These are phyloP conservation scores for Brassica carinata DNA, from an alignment of 345 rosid genomes.

Conservation along the genomic window DNA sequence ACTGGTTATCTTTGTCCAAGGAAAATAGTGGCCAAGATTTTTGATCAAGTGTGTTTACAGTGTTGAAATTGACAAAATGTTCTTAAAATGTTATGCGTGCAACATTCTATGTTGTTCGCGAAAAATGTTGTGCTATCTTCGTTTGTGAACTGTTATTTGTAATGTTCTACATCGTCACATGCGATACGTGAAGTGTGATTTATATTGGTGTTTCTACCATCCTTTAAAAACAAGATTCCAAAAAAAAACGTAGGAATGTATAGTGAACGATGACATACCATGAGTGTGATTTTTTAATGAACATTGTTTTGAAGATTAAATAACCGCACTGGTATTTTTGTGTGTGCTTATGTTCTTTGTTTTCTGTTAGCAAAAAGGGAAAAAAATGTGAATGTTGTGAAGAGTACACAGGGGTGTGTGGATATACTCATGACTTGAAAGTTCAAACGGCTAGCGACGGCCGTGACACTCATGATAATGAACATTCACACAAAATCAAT, in stretches of 20 bases:
- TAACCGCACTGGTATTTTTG: not conserved
- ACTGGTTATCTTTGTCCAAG: not conserved
- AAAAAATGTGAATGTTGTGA: slow-evolving; percentile 20
- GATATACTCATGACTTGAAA: slow-evolving; percentile 19
- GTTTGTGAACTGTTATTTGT: not conserved
- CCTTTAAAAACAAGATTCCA: not conserved
- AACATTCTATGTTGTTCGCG: not conserved
- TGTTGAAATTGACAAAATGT: not conserved
- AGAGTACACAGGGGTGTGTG: slow-evolving; percentile 24
- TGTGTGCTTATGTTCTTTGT: not conserved
- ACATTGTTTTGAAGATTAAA: not conserved
- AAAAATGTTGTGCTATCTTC: not conserved
- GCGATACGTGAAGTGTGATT: not conserved
- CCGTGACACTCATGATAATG: slow-evolving; percentile 20
- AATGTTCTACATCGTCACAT: not conserved
- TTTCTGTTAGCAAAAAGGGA: not conserved
- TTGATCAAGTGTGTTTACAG: not conserved
- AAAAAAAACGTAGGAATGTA: not conserved
- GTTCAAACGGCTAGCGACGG: slow-evolving; percentile 14
- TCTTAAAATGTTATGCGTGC: not conserved
- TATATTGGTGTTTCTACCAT: not conserved
- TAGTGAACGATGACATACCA: not conserved
- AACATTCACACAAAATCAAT: slow-evolving; percentile 27
- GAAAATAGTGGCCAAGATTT: not conserved
- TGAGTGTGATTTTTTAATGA: not conserved